phyloP scores from a whole-genome alignment of 768 basidiomycete species.

The Boletellus sp. region DNA sequence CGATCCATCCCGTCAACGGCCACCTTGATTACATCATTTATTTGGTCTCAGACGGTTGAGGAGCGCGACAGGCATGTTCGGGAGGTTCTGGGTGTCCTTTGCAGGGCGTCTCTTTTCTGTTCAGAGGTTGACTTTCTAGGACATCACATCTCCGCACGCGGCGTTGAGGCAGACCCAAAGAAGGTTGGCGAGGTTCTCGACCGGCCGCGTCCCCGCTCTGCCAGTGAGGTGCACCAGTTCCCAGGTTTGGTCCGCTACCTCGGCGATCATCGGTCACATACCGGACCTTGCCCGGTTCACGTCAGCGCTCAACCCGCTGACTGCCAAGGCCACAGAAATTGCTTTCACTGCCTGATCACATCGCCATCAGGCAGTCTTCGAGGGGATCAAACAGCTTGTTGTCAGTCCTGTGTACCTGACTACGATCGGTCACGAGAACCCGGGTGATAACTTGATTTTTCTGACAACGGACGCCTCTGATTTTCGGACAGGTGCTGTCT shows the following conservation, averaged over 20 bases:
- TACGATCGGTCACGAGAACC: background rate
- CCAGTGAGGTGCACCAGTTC: background rate
- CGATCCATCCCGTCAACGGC: conserved; percentile 14
- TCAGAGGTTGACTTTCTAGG: background rate
- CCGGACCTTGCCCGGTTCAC: background rate
- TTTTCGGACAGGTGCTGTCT: background rate
- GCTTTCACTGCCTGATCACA: background rate
- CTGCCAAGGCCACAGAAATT: background rate
- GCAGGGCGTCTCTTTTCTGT: background rate
- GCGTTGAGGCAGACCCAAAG: background rate
- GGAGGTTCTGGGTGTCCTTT: no score
- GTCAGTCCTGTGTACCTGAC: background rate
- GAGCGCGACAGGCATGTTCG: no score
- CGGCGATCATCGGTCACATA: background rate
- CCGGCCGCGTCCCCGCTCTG: background rate
- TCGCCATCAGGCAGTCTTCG: background rate
- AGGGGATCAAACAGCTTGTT: background rate
- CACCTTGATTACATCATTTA: no score
- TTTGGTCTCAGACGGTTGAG: no score
- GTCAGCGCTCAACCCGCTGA: background rate
- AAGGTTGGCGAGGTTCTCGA: background rate
- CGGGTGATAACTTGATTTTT: background rate
- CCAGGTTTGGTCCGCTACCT: background rate
- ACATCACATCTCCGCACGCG: background rate
- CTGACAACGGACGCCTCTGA: background rate